These are phyloP conservation scores for Adansonia madagascariensis DNA, from an alignment of 441 rosid genomes.

Conservation along the genomic window DNA sequence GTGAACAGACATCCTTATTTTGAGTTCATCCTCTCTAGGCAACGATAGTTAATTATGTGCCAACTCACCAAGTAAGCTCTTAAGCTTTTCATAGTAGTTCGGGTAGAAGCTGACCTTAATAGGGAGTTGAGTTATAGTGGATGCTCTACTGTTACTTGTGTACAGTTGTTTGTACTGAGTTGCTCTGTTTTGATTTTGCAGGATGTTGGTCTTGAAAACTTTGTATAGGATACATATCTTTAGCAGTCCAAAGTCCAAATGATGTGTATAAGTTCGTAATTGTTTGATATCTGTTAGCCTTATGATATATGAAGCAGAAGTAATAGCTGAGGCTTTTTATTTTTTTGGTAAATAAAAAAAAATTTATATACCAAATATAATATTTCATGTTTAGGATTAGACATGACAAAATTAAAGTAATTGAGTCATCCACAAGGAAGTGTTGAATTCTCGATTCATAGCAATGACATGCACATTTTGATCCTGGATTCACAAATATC, in stretches of 20 bases:
- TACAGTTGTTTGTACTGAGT: background rate
- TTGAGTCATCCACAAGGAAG: background rate
- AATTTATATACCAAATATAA: background rate
- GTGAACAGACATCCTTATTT: constrained; percentile 56
- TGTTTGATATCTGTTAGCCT: too few relatives aligned
- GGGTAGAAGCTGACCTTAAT: constrained; percentile 27
- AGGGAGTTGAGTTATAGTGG: constrained; percentile 5
- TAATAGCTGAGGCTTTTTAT: too few relatives aligned
- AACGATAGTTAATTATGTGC: constrained; percentile 22
- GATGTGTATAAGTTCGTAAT: too few relatives aligned
- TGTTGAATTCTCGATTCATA: background rate
- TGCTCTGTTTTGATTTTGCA: background rate
- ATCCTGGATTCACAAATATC: background rate
- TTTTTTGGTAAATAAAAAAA: too few relatives aligned
- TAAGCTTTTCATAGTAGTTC: constrained; percentile 17
- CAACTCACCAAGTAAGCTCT: background rate
- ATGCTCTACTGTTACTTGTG: background rate
- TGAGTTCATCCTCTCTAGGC: constrained; percentile 54
- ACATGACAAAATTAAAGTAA: background rate
- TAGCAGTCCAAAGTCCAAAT: too few relatives aligned
- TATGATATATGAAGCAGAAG: too few relatives aligned
- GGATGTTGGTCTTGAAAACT: too few relatives aligned
- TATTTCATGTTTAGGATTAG: background rate
- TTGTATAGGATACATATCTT: too few relatives aligned
- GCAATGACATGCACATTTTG: background rate